phyloP scores from a whole-genome alignment of 2,329 filamentous ascomycete genomes.

The Macrophomina phaseolina region DNA sequence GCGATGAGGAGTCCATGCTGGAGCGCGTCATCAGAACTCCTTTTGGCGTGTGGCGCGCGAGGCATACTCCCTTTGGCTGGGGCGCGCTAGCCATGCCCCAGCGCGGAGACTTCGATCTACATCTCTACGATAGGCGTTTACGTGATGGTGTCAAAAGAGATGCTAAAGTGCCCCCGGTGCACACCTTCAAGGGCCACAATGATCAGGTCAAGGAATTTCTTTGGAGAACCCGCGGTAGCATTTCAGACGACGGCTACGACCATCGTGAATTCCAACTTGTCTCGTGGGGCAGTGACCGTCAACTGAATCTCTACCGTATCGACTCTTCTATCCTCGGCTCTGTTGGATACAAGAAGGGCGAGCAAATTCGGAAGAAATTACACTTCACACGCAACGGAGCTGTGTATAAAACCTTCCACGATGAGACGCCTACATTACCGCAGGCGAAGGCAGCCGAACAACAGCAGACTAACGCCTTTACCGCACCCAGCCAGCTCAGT shows the following conservation, averaged over 20 bases:
- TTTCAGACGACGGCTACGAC: constrained; percentile 71
- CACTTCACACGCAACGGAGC: constrained; percentile 83
- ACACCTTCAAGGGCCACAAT: constrained; percentile 61
- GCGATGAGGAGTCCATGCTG: constrained; percentile 58
- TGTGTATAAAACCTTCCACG: constrained; percentile 82
- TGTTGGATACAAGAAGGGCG: constrained; percentile 76
- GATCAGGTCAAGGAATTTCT: constrained; percentile 86
- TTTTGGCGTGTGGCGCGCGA: constrained; percentile 88
- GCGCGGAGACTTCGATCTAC: constrained; percentile 81
- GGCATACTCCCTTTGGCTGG: constrained; percentile 87
- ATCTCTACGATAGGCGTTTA: constrained; percentile 75
- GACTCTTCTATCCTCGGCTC: constrained; percentile 67
- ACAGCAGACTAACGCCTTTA: constrained; percentile 15
- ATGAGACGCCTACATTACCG: constrained; percentile 43
- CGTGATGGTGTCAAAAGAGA: constrained; percentile 50
- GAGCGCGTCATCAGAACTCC: constrained; percentile 76
- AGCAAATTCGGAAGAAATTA: constrained; percentile 66
- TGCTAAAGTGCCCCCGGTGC: constrained; percentile 49
- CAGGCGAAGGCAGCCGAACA: constrained; percentile 12
- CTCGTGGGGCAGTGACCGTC: constrained; percentile 88
- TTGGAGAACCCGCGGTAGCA: constrained; percentile 77
- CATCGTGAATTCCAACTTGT: constrained; percentile 90
- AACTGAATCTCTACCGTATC: constrained; percentile 78
- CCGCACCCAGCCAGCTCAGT: constrained; percentile 29
- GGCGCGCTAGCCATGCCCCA: constrained; percentile 92